These are phyloP conservation scores for Wickerhamiella occidentalis DNA, from an alignment of 805 yeast species.

Conservation along the genomic window DNA sequence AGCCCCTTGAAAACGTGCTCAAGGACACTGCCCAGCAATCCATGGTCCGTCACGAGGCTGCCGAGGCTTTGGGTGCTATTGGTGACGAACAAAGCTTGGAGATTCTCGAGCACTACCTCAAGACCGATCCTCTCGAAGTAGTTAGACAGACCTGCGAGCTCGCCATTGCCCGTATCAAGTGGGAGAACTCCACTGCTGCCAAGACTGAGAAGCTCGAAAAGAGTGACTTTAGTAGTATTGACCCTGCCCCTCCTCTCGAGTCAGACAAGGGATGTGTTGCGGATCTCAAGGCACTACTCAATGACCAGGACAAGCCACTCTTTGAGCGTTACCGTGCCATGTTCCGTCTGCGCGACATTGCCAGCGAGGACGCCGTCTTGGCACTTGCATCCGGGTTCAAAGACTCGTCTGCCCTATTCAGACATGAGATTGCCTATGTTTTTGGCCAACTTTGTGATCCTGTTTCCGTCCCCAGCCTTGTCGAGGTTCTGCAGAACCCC, in stretches of 20 bases:
- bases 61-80: conserved; percentile 95
- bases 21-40: conserved; percentile 50
- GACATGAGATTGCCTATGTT: conserved; percentile 96
- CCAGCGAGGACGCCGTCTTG: conserved; percentile 80
- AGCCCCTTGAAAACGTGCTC: conserved; percentile 60
- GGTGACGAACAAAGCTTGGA: conserved; percentile 67
- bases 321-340: conserved; percentile 96
- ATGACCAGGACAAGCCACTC: conserved; percentile 63
- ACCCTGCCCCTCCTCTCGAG: conserved; percentile 98
- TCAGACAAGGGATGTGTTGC: conserved; percentile 45
- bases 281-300: conserved; percentile 54
- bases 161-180: conserved; percentile 86
- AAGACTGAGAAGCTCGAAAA: conserved; percentile 59
- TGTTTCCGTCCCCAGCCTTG: conserved; percentile 74
- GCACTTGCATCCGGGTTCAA: conserved; percentile 85
- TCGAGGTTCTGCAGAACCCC: conserved; percentile 65
- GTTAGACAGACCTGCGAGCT: conserved; percentile 96
- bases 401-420: conserved; percentile 86
- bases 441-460: conserved; percentile 96
- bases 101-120: conserved; percentile 48
- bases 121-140: conserved; percentile 70
- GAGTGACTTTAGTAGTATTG: conserved; percentile 76
- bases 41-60: conserved; percentile 99
- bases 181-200: conserved; percentile 66
- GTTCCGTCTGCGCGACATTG: conserved; percentile 94